Evolutionary conservation across 495 filamentous ascomycete genomes (phyloP).

Genomic region (Aspergillus ellipticus): DNA sequence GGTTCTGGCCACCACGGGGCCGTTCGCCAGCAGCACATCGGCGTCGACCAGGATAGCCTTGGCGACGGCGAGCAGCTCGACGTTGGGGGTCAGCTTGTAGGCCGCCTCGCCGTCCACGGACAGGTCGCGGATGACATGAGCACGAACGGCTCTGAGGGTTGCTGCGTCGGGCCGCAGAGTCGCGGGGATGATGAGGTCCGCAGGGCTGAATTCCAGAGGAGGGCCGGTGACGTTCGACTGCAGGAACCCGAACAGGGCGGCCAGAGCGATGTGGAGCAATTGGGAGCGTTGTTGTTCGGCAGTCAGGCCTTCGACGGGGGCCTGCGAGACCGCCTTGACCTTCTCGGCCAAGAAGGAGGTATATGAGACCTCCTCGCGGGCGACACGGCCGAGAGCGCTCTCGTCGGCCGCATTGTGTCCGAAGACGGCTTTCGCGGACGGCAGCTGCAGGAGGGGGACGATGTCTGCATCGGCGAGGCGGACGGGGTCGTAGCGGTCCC

Average conservation of each 20-base stretch:
- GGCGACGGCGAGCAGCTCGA: slow-evolving; percentile 78
- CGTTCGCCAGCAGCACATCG: slow-evolving; percentile 40
- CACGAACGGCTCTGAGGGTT: slow-evolving; percentile 37
- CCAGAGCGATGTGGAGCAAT: slow-evolving; percentile 59
- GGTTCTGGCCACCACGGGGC: slow-evolving; percentile 34
- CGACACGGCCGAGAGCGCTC: slow-evolving; percentile 23
- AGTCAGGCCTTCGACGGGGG: slow-evolving; percentile 23
- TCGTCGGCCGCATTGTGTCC: slow-evolving; percentile 28
- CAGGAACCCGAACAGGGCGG: slow-evolving; percentile 77
- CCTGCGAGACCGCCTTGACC: slow-evolving; percentile 24
- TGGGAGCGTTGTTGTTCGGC: slow-evolving; percentile 35
- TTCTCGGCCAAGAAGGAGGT: slow-evolving; percentile 33
- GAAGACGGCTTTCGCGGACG: slow-evolving; percentile 35
- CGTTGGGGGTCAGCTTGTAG: slow-evolving; percentile 76
- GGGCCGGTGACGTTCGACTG: slow-evolving; percentile 93
- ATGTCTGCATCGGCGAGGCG: slow-evolving; percentile 34
- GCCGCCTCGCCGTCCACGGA: slow-evolving; percentile 80
- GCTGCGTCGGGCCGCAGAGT: slow-evolving; percentile 25
- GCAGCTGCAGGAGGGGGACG: slow-evolving; percentile 34
- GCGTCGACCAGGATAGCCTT: slow-evolving; percentile 60
- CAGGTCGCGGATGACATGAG: slow-evolving; percentile 57
- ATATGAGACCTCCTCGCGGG: slow-evolving; percentile 31
- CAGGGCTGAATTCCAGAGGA: slow-evolving; percentile 55
- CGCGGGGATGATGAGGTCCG: slow-evolving; percentile 52
- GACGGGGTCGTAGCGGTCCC: slow-evolving; percentile 35